Percentiles rank a stretch among this genome's conserved stretches.
phyloP scores from a whole-genome alignment of 306 rosid species.

The Glycine latifolia region DNA sequence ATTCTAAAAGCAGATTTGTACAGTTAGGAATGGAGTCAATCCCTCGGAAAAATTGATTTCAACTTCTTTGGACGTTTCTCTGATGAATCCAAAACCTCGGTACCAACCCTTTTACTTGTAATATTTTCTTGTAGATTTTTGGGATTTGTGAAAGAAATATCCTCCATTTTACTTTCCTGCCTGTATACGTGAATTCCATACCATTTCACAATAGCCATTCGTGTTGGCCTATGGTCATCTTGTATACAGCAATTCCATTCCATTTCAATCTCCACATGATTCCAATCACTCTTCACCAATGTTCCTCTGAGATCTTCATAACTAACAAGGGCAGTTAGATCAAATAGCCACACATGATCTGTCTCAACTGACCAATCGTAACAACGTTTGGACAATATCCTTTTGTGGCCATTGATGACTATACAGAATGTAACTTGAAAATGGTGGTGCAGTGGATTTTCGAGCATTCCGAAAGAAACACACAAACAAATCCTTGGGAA shows the following conservation, averaged over 20 bases:
- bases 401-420: background rate
- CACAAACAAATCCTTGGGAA: constrained; percentile 18
- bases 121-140: background rate
- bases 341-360: constrained; percentile 1
- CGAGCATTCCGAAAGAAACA: constrained; percentile 1
- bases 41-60: background rate
- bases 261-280: background rate
- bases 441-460: background rate
- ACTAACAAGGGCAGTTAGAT: background rate
- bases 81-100: background rate
- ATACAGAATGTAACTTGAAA: background rate
- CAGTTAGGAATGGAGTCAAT: background rate
- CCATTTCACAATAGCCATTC: background rate
- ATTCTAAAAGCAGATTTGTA: too few relatives aligned
- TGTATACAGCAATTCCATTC: background rate
- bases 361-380: background rate
- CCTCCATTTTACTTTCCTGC: constrained; percentile 6
- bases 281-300: background rate
- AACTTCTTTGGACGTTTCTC: background rate
- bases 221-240: background rate
- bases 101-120: background rate
- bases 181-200: background rate
- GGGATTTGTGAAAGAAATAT: background rate
- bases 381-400: background rate
- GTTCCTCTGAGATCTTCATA: background rate